Evolutionary conservation across 805 yeast genomes (phyloP).

Genomic region (Candida ortonii): DNA sequence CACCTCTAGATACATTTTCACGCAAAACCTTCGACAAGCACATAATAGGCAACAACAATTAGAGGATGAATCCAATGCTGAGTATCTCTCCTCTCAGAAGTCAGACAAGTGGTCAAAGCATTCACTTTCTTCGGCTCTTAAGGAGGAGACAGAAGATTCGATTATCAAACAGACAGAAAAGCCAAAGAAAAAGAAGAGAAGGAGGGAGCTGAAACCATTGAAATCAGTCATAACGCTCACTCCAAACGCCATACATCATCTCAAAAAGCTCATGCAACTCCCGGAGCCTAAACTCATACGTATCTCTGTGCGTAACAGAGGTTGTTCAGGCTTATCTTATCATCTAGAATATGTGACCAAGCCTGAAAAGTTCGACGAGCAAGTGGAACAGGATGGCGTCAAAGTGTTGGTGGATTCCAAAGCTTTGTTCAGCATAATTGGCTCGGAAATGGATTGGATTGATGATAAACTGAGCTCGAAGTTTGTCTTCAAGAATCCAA

Average conservation of each 20-base stretch:
- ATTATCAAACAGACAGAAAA: conserved; percentile 5
- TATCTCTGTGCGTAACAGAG: conserved; percentile 92
- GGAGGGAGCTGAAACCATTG: conserved; percentile 78
- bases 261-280: conserved; percentile 61
- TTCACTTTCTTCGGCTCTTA: conserved; percentile 20
- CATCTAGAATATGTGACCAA: conserved; percentile 83
- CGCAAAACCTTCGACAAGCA: conserved; percentile 4
- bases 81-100: conserved; percentile 9
- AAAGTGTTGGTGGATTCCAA: conserved; percentile 91
- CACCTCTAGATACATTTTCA: too few species aligned
- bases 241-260: conserved; percentile 70
- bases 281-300: conserved; percentile 89
- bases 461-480: conserved; percentile 88
- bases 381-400: conserved; percentile 90
- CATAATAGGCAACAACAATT: conserved; percentile 9
- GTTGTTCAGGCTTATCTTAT: conserved; percentile 94
- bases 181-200: conserved; percentile 24
- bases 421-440: conserved; percentile 92
- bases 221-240: conserved; percentile 86
- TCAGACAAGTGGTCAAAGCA: conserved; percentile 31
- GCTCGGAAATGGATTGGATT: conserved; percentile 98
- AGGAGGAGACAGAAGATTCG: conserved; percentile 6
- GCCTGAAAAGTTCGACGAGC: conserved; percentile 95
- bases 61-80: conserved; percentile 9
- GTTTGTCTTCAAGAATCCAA: conserved; percentile 92